Evolutionary conservation across 441 rosid genomes (phyloP).

Genomic region (Arabidopsis hybrid): DNA sequence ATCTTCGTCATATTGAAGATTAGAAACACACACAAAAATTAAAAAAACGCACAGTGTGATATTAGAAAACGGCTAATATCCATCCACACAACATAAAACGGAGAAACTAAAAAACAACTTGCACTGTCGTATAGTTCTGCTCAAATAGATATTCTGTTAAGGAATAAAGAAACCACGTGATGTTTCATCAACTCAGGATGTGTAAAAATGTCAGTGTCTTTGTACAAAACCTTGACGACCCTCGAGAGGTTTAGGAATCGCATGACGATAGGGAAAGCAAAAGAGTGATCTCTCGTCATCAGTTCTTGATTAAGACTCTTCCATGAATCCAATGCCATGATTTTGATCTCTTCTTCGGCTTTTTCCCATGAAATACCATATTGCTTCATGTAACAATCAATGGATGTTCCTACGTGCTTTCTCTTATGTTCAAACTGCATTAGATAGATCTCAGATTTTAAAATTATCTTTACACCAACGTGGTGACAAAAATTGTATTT

Average conservation of each 20-base stretch:
- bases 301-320: slow-evolving; percentile 32
- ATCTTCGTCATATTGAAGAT: background rate
- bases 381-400: slow-evolving; percentile 36
- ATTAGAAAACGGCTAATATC: background rate
- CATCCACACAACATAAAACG: background rate
- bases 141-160: background rate
- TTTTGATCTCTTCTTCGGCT: slow-evolving; percentile 1
- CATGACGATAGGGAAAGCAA: background rate
- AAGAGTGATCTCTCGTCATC: slow-evolving; percentile 3
- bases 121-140: background rate
- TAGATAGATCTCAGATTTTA: background rate
- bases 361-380: slow-evolving; percentile 25
- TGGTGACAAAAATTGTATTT: too few relatives aligned
- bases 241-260: slow-evolving; percentile 18
- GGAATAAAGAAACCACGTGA: background rate
- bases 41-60: background rate
- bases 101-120: background rate
- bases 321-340: slow-evolving; percentile 8
- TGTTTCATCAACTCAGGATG: background rate
- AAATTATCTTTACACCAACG: too few relatives aligned
- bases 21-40: background rate
- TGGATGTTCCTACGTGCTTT: background rate
- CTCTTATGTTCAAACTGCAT: slow-evolving; percentile 15
- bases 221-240: slow-evolving; percentile 21
- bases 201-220: background rate